phyloP scores from a whole-genome alignment of 2,329 filamentous ascomycete species.

The Cordyceps javanica region DNA sequence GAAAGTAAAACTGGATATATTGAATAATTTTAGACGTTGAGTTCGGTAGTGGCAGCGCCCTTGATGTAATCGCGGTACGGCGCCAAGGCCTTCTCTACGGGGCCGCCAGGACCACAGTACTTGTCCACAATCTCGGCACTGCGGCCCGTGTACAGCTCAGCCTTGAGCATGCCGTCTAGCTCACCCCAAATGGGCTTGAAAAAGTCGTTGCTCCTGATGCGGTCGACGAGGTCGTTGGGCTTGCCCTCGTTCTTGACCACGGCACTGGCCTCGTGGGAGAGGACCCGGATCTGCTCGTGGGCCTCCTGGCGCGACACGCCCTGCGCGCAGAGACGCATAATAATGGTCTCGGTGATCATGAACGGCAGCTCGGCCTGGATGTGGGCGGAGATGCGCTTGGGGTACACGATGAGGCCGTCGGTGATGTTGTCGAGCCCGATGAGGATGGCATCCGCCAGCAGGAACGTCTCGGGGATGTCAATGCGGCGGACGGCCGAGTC shows the following conservation, averaged over 20 bases:
- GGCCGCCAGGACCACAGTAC: slow-evolving; percentile 35
- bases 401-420: slow-evolving; percentile 71
- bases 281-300: slow-evolving; percentile 80
- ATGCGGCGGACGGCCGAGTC: slow-evolving; percentile 66
- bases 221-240: slow-evolving; percentile 73
- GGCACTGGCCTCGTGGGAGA: slow-evolving; percentile 67
- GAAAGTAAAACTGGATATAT: neutral
- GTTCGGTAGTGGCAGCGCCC: slow-evolving; percentile 28
- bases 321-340: slow-evolving; percentile 69
- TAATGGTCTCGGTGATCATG: slow-evolving; percentile 64
- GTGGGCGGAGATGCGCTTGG: slow-evolving; percentile 59
- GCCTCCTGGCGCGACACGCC: slow-evolving; percentile 72
- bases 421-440: slow-evolving; percentile 63
- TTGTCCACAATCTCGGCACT: slow-evolving; percentile 39
- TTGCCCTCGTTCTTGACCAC: slow-evolving; percentile 57
- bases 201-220: slow-evolving; percentile 67
- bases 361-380: slow-evolving; percentile 78
- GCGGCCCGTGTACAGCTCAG: slow-evolving; percentile 46
- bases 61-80: slow-evolving; percentile 32
- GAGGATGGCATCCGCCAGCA: slow-evolving; percentile 62
- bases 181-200: slow-evolving; percentile 68
- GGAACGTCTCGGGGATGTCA: slow-evolving; percentile 59
- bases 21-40: slow-evolving; percentile 27
- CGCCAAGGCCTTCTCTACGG: slow-evolving; percentile 31
- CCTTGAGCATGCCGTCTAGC: slow-evolving; percentile 60